phyloP scores from a whole-genome alignment of 139 green algal species.

The Chlorella sorokiniana region DNA sequence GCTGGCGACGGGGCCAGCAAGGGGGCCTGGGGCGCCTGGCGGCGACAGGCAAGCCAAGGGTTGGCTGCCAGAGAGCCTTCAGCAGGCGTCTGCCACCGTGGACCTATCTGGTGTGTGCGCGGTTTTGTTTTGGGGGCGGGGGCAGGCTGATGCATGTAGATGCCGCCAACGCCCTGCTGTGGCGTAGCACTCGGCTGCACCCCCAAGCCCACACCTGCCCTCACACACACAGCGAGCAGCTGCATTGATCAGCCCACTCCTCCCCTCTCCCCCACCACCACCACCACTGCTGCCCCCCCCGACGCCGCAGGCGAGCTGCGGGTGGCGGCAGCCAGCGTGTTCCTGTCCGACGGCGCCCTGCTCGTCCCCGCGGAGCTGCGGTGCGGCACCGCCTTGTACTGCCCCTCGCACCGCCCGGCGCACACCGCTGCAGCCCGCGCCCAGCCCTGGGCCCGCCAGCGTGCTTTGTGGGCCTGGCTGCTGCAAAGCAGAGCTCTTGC shows the following conservation, averaged over 20 bases:
- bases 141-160: neutral
- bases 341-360: conserved; percentile 14
- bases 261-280: neutral
- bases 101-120: neutral
- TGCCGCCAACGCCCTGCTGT: neutral
- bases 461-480: no score
- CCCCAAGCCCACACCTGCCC: no score
- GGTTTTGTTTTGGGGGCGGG: neutral
- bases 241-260: no score
- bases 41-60: neutral
- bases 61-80: conserved; percentile 21
- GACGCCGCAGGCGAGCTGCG: neutral
- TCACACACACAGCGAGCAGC: no score
- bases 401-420: no score
- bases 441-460: no score
- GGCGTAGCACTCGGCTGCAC: neutral
- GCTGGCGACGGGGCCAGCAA: neutral
- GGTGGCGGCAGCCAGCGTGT: neutral
- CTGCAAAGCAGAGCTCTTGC: no score
- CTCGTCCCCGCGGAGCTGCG: conserved; percentile 10
- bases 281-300: neutral
- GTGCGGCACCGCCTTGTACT: no score
- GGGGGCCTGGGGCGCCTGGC: neutral
- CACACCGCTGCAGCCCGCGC: no score
- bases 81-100: neutral